phyloP scores from a whole-genome alignment of 148 eudicot genomes.

The Fallopia convolvulus region DNA sequence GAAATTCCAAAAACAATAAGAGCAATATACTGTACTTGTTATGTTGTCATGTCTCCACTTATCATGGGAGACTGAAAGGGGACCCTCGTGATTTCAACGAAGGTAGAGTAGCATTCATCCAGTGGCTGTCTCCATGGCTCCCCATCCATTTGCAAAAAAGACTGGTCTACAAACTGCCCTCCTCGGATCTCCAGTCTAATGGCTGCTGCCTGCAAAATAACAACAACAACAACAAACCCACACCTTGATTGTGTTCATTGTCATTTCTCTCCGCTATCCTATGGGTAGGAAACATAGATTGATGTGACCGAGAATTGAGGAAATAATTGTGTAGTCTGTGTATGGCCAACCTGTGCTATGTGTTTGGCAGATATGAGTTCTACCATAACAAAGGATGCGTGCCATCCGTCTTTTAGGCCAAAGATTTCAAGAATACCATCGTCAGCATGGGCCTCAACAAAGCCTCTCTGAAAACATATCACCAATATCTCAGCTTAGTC shows the following conservation, averaged over 20 bases:
- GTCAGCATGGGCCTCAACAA: constrained; percentile 83
- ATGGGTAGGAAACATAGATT: neutral
- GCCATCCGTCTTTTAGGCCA: constrained; percentile 97
- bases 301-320: neutral
- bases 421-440: constrained; percentile 87
- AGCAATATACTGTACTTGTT: neutral
- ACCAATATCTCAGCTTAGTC: neutral
- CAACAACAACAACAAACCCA: neutral
- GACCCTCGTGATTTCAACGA: constrained; percentile 70
- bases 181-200: constrained; percentile 85
- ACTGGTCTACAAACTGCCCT: constrained; percentile 59
- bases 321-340: neutral
- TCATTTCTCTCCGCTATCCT: too few relatives aligned
- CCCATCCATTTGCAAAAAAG: constrained; percentile 86
- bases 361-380: constrained; percentile 90
- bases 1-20: too few relatives aligned
- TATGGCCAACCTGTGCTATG: constrained; percentile 70
- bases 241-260: neutral
- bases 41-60: constrained; percentile 25
- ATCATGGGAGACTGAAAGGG: constrained; percentile 74
- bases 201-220: constrained; percentile 51
- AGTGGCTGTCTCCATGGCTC: constrained; percentile 99
- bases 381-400: constrained; percentile 91
- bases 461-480: constrained; percentile 54
- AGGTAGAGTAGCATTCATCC: constrained; percentile 60